phyloP scores from a whole-genome alignment of 768 basidiomycete genomes.

The Podaxis mareebaensis region DNA sequence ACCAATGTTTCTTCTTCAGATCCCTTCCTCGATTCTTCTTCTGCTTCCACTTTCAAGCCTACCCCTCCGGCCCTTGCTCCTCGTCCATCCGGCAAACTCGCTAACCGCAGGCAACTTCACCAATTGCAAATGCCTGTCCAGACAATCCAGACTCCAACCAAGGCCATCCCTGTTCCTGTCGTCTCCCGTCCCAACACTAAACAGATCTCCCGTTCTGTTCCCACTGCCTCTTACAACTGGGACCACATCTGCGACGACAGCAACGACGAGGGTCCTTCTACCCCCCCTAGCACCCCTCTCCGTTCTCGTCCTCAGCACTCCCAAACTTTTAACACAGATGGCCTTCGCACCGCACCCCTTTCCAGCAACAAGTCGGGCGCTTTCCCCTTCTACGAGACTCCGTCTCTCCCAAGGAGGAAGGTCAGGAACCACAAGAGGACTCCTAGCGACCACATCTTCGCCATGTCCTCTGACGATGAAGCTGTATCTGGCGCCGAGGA shows the following conservation, averaged over 20 bases:
- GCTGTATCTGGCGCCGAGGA: conserved; percentile 38
- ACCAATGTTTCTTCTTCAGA: conserved; percentile 46
- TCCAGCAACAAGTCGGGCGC: conserved; percentile 25
- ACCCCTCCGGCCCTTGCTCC: conserved; percentile 42
- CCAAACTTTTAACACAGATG: conserved; percentile 27
- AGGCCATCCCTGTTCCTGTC: conserved; percentile 53
- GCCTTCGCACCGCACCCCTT: conserved; percentile 55
- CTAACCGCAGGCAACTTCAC: conserved; percentile 55
- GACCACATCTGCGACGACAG: conserved; percentile 79
- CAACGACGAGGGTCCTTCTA: conserved; percentile 42
- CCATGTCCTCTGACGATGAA: conserved; percentile 75
- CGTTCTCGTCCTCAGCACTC: conserved; percentile 34
- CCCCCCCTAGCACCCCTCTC: conserved; percentile 56
- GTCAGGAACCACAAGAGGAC: conserved; percentile 53
- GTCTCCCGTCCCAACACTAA: conserved; percentile 17
- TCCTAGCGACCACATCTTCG: conserved; percentile 75
- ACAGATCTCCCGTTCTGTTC: conserved; percentile 53
- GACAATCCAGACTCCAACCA: conserved; percentile 38
- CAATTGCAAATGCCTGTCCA: conserved; percentile 24
- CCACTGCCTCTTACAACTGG: conserved; percentile 39
- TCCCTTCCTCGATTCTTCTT: conserved; percentile 38
- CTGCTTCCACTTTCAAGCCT: conserved; percentile 23
- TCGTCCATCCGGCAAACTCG: conserved; percentile 56
- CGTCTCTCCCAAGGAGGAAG: conserved; percentile 20
- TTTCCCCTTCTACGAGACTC: conserved; percentile 42